Evolutionary conservation across 495 filamentous ascomycete species (phyloP), one percentile per base, ranked within the genome.

Genomic region (Xylaria longipes): DNA sequence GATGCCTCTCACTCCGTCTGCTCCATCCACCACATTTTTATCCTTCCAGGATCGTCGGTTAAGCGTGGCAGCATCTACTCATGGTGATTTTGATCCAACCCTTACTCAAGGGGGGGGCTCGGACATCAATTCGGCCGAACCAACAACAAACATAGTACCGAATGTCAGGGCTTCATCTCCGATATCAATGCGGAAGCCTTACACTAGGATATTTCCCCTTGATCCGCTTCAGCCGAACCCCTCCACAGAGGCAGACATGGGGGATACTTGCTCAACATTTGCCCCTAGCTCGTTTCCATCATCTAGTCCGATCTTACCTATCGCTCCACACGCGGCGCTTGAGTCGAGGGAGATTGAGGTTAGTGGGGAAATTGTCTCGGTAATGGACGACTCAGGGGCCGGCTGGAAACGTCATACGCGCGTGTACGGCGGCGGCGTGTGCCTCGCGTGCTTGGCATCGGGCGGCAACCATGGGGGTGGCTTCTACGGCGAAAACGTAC

Each of bases 391-490:
- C 48, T 74, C 80, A 33, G 84, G 83, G 1, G 79, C 82, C 41
- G 81, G 79, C 17, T 87, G 84, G 84, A 83, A 81, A 72, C 80
- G 84, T 35, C 84, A 87, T 68, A 87, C 84, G 11, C 79, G 84
- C 7, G 84, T 87, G 31, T 86, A 87, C 62, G 84, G 84, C 48
- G 84, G 84, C 46, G 84, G 84, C 3, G 77, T 80, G 5, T 86
- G 84, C 70, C 76, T 87, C n/a, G 83, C 83, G 12, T 87, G 84
- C 64, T 63, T 82, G 48, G 80, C 76, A 12, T 77, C 82, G 14
- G 77, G 74, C 20, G 80, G 77, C 20, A 72, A 74, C 20, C 71
- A 80, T 33, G 84, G 84, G 6, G 84, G 84, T 5, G 84, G 84
- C 7, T 85, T 84, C 72, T 87, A 87, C 71, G 84, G 84, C 17